These are phyloP conservation scores for Pterocarpus macrocarpus DNA, from an alignment of 306 rosid genomes.

Conservation along the genomic window DNA sequence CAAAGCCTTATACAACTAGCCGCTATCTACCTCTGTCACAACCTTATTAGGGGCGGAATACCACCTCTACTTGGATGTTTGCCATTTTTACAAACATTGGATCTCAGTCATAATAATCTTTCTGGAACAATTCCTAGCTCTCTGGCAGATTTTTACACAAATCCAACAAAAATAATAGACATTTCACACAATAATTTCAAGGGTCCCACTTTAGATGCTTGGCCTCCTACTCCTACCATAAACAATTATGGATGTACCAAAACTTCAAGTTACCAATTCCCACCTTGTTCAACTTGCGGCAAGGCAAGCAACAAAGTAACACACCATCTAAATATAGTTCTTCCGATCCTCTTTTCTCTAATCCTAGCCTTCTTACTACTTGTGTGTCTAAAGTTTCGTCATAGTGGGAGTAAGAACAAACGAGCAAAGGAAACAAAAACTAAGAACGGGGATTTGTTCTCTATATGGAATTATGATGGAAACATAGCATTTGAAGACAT, in stretches of 20 bases:
- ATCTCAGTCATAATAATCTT: background rate
- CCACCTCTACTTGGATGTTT: background rate
- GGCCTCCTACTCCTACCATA: background rate
- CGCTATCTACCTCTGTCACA: background rate
- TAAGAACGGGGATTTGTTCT: slow-evolving; percentile 1
- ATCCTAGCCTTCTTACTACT: background rate
- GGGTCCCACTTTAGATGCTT: background rate
- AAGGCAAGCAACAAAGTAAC: background rate
- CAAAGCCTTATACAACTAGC: background rate
- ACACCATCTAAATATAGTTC: background rate
- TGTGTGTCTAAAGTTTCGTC: background rate
- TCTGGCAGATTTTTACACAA: background rate
- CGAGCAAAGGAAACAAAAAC: background rate
- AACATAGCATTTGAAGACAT: slow-evolving; percentile 30
- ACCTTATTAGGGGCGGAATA: background rate
- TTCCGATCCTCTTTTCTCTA: background rate
- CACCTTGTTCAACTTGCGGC: slow-evolving; percentile 10
- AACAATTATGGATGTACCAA: no score
- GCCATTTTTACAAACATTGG: background rate
- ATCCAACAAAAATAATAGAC: background rate
- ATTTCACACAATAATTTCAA: background rate
- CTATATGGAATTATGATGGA: slow-evolving; percentile 24
- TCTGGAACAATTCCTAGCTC: background rate
- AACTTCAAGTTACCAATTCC: background rate
- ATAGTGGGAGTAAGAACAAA: background rate